phyloP scores from a whole-genome alignment of 2,329 filamentous ascomycete genomes.

The Sclerotinia nivalis region DNA sequence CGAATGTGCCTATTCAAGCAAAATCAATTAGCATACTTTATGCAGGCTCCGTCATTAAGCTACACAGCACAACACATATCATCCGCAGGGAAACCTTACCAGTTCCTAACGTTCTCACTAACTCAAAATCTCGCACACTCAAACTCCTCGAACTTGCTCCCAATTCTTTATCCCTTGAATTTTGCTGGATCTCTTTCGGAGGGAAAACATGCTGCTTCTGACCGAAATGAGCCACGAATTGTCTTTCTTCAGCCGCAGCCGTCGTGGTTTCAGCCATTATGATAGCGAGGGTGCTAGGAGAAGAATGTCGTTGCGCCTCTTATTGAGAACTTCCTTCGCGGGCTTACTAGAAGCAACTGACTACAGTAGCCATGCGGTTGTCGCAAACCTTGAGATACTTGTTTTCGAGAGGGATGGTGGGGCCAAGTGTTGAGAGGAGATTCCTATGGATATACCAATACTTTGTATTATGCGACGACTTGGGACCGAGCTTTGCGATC shows the following conservation, averaged over 20 bases:
- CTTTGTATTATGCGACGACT: slow-evolving; percentile 12
- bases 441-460: not conserved
- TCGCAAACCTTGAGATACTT: slow-evolving; percentile 13
- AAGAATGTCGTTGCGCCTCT: slow-evolving; percentile 10
- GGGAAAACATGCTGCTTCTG: slow-evolving; percentile 31
- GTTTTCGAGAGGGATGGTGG: slow-evolving; percentile 16
- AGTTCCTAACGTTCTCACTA: slow-evolving; percentile 75
- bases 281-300: not conserved
- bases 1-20: slow-evolving; percentile 66
- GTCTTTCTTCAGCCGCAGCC: slow-evolving; percentile 32
- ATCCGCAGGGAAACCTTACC: slow-evolving; percentile 47
- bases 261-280: slow-evolving; percentile 17
- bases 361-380: slow-evolving; percentile 23
- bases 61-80: slow-evolving; percentile 18
- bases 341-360: slow-evolving; percentile 18
- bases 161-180: slow-evolving; percentile 36
- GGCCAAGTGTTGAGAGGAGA: slow-evolving; percentile 11
- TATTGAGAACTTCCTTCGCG: not conserved
- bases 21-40: slow-evolving; percentile 25
- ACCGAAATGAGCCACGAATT: slow-evolving; percentile 36
- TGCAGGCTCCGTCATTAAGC: slow-evolving; percentile 16
- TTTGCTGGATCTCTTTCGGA: slow-evolving; percentile 34
- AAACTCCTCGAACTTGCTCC: slow-evolving; percentile 39
- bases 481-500: slow-evolving; percentile 9
- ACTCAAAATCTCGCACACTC: slow-evolving; percentile 62